Conservation (phyloP, 306 rosid species). For the Lotus japonicus region DNA sequence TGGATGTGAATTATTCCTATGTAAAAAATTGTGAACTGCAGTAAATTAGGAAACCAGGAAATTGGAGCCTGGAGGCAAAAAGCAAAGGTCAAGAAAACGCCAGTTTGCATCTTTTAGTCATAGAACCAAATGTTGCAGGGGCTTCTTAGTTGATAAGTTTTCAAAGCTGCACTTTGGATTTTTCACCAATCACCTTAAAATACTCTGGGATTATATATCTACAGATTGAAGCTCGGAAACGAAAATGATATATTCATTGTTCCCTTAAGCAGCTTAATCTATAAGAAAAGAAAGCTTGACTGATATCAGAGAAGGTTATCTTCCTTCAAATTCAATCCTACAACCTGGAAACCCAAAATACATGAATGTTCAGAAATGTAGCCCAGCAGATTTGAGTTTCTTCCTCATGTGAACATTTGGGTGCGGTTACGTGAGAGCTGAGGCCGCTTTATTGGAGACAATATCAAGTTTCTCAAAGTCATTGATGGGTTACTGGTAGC, state of each 20-base stretch:
- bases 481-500: slow-evolving; percentile 60
- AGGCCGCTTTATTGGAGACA: slow-evolving; percentile 95
- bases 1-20: too few species aligned
- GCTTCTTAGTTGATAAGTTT: neutral
- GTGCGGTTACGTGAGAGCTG: slow-evolving; percentile 85
- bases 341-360: slow-evolving; percentile 52
- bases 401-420: slow-evolving; percentile 73
- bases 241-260: slow-evolving; percentile 7
- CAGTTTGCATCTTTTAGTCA: neutral
- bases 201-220: neutral
- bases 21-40: too few species aligned
- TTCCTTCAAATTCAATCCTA: slow-evolving; percentile 37
- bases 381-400: neutral
- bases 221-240: slow-evolving; percentile 2
- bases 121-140: neutral
- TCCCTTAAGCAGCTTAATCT: slow-evolving; percentile 2
- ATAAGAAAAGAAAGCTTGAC: slow-evolving; percentile 9
- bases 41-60: neutral
- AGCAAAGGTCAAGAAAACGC: neutral
- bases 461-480: slow-evolving; percentile 78
- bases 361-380: slow-evolving; percentile 16
- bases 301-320: slow-evolving; percentile 14
- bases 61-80: too few species aligned
- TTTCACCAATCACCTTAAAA: neutral
- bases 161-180: neutral